Evolutionary conservation across 1,284 basidiomycete species (phyloP), one percentile per base, ranked within the genome.

Genomic region (Ceratobasidium sp.): DNA sequence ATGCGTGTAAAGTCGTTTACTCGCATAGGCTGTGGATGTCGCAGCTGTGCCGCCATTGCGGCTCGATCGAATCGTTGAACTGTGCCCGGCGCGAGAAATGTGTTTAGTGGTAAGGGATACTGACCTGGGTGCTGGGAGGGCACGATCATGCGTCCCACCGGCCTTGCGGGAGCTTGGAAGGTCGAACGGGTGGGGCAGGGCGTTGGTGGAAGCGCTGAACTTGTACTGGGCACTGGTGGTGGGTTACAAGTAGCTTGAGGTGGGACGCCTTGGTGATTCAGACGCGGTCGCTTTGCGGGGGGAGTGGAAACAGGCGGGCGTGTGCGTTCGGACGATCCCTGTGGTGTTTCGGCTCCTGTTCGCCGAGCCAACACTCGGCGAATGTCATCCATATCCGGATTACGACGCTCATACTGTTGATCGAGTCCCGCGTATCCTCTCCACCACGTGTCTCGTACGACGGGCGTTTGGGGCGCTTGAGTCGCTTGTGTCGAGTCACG

Each of bases 351-450:
- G 17, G 38, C 13, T 23, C 17, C 61, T 42, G 61, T 42, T 62
- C 15, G 28, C 33, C 48, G 44, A 33, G 64, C 23, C 15, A 50
- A 50, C 10, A 26, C 17, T 23, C 44, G 64, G 20, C 44, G 44
- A 33, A 66, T 42, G 42, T 66, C 44, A 44, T 66, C 64, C 44
- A 66, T 44, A 15, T 15, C 50, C 17, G n/a, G 23, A n/a, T 66
- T 42, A 48, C 44, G 64, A 33, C 38, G 28, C 64, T 66, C 64
- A 44, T 66, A 66, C 44, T 66, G 48, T 50, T 28, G 64, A 15
- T 66, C 64, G 10, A 28, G 54, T 50, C 23, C 48, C n/a, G 12
- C 10, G 28, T 61, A n/a, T 40, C 57, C 38, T 33, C 42, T 66
- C 64, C 64, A 66, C n/a, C 42, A 48, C 15, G 15, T 26, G 23